Evolutionary conservation across 441 rosid genomes (phyloP).

Genomic region (Theobroma grandiflorum): DNA sequence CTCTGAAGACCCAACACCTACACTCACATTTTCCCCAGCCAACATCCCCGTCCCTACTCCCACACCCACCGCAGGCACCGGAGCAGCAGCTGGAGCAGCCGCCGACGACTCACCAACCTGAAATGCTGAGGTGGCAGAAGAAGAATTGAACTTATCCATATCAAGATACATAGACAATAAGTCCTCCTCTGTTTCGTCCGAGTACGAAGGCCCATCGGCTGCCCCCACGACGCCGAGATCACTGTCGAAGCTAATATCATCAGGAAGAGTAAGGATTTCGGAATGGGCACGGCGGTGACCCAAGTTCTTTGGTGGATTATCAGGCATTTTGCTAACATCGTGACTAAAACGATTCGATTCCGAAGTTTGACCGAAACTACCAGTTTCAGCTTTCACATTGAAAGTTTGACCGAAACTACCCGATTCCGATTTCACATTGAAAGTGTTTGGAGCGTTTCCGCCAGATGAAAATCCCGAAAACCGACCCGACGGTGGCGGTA

Average conservation of each 20-base stretch:
- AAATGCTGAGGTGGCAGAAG: constrained; percentile 71
- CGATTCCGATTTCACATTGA: constrained; percentile 55
- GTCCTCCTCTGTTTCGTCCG: constrained; percentile 95
- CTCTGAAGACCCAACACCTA: constrained; percentile 52
- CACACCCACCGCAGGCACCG: constrained; percentile 22
- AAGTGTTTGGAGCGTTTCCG: constrained; percentile 38
- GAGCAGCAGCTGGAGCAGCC: constrained; percentile 32
- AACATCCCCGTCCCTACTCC: constrained; percentile 13
- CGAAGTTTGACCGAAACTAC: constrained; percentile 49
- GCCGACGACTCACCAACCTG: constrained; percentile 71
- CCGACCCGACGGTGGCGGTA: constrained; percentile 80
- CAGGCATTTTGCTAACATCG: constrained; percentile 90
- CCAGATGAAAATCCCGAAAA: constrained; percentile 58
- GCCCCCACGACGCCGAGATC: constrained; percentile 92
- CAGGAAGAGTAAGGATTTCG: constrained; percentile 94
- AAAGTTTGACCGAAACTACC: constrained; percentile 46
- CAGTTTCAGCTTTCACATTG: constrained; percentile 54
- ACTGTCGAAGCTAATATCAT: constrained; percentile 92
- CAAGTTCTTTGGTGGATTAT: constrained; percentile 81
- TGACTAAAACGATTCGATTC: constrained; percentile 74
- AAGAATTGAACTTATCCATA: constrained; percentile 90
- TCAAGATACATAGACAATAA: constrained; percentile 87
- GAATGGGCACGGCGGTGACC: constrained; percentile 98
- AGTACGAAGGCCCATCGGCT: constrained; percentile 83
- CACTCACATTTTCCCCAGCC: constrained; percentile 36